Conservation (phyloP, 768 basidiomycete genomes). For the Xerocomellus amylosporus region DNA sequence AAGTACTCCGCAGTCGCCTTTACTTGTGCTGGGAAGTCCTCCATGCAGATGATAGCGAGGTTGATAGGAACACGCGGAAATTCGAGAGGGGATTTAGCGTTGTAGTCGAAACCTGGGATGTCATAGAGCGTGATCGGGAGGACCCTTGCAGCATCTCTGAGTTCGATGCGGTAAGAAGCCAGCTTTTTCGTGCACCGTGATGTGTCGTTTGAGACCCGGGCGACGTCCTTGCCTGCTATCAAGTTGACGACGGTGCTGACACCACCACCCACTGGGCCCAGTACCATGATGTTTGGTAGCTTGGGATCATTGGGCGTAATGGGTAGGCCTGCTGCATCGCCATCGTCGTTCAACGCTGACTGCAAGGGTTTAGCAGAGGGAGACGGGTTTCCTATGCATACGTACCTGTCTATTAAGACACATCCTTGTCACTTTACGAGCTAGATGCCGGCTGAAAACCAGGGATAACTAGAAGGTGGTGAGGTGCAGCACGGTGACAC, state of each 20-base stretch:
- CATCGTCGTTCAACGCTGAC: conserved; percentile 3
- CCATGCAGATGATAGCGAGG: conserved; percentile 23
- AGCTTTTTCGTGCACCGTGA: conserved; percentile 19
- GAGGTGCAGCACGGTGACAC: neutral
- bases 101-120: conserved; percentile 21
- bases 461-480: neutral
- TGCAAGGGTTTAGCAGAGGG: conserved; percentile 4
- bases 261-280: conserved; percentile 27
- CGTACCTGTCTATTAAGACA: conserved; percentile 20
- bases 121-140: conserved; percentile 23
- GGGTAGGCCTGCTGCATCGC: neutral
- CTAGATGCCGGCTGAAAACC: neutral
- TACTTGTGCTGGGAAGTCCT: conserved; percentile 20
- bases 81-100: conserved; percentile 17
- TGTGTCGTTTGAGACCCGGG: conserved; percentile 19
- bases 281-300: conserved; percentile 23
- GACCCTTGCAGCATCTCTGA: conserved; percentile 5
- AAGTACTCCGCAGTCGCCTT: conserved; percentile 21
- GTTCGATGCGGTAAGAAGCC: conserved; percentile 15
- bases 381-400: neutral
- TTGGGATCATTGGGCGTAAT: neutral
- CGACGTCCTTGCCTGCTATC: conserved; percentile 22
- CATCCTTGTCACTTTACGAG: conserved; percentile 5
- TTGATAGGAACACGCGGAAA: conserved; percentile 21
- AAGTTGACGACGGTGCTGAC: conserved; percentile 32